Base-by-base conservation (phyloP, 2,329 filamentous ascomycete genomes). In the Atkinsonella hypoxylon region DNA sequence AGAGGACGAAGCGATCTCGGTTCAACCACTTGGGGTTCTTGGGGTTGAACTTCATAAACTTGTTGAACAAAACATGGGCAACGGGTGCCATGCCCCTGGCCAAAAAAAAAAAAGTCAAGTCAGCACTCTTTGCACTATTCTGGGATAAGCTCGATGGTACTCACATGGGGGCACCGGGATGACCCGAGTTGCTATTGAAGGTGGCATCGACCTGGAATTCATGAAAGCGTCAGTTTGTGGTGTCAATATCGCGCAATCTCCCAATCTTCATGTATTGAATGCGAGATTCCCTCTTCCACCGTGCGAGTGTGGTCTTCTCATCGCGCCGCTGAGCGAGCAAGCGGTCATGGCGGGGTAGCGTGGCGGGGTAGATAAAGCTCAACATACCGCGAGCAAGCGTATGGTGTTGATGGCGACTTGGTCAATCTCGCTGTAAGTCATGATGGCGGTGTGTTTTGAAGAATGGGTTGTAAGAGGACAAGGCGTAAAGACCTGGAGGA, bases 11-110 rank as follows among this genome's bases (percentile, higher is more conserved):
- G 71, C 93, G 87, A 75, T 98, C 93, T 67, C 93, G 85, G 82
- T 97, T 97, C 64, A 93, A 66, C 90, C 90, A 98, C 58, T 89
- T 79, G 62, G 93, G 88, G 82, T 95, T 96, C 85, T 96, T 94
- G 64, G 93, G 93, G 85, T 97, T 98, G 82, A 96, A 98, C 70
- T 76, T 94, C 89, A 98, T 89, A 80, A 96, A 94, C 73, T 93
- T 94, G 82, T 95, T 95, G 78, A 88, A 98, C 58, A 98, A 82
- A 65, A 97, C 89, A 79, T 97, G 93, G 71, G 93, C 85, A 66
- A 90, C 83, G 56, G 93, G 91, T 66, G 93, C 93, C 88, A 97
- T 81, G 68, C 81, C 81, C 80, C 79, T 83, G 55, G 26, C 4
- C 26, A 26, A 26, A 26, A n/a, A n/a, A 17, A 56, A 46, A 18